Evolutionary conservation across 345 rosid species (phyloP).

Genomic region (Aurinia saxatilis): DNA sequence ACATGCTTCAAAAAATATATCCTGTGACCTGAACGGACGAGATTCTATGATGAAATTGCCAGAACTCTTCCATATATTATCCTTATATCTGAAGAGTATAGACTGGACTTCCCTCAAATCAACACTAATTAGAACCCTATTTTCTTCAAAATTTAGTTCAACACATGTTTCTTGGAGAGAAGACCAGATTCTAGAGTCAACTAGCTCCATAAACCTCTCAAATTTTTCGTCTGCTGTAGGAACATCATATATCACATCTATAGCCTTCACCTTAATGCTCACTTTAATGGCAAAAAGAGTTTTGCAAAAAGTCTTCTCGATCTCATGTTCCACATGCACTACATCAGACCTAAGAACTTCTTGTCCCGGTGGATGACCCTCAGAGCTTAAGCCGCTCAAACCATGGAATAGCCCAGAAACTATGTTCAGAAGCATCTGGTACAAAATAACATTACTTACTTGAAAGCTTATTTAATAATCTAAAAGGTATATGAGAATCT

Average conservation of each 20-base stretch:
- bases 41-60: slow-evolving; percentile 35
- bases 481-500: neutral
- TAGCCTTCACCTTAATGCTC: slow-evolving; percentile 41
- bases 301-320: slow-evolving; percentile 25
- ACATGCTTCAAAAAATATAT: slow-evolving; percentile 51
- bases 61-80: slow-evolving; percentile 35
- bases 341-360: slow-evolving; percentile 33
- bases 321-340: slow-evolving; percentile 32
- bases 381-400: slow-evolving; percentile 27
- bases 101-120: slow-evolving; percentile 44
- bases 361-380: slow-evolving; percentile 32
- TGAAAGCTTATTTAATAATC: slow-evolving; percentile 4
- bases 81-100: slow-evolving; percentile 42
- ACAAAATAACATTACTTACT: slow-evolving; percentile 26
- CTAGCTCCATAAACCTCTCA: slow-evolving; percentile 25
- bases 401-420: slow-evolving; percentile 39
- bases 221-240: slow-evolving; percentile 32
- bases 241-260: slow-evolving; percentile 57
- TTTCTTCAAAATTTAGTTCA: slow-evolving; percentile 49
- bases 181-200: slow-evolving; percentile 54
- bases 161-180: slow-evolving; percentile 39
- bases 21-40: slow-evolving; percentile 37
- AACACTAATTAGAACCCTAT: slow-evolving; percentile 34
- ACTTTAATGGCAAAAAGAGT: slow-evolving; percentile 36
- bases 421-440: slow-evolving; percentile 57